A percentile compares a stretch with the other conserved stretches of the same genome.
Conservation (phyloP, 2,329 filamentous ascomycete species). For the Neonectria punicea region DNA sequence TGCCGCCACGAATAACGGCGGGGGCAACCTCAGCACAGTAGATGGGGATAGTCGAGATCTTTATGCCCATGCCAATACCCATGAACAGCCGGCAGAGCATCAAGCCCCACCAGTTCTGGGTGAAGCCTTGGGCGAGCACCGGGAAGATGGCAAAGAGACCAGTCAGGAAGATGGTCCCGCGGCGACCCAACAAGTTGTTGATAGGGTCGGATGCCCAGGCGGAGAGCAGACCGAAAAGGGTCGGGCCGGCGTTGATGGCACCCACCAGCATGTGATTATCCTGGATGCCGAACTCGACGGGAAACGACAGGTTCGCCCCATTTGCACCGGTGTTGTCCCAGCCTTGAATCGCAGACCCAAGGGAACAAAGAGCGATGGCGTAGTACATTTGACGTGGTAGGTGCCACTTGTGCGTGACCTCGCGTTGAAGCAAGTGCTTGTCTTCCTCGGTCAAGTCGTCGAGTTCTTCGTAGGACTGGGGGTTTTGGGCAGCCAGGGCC, state of each 20-base stretch:
- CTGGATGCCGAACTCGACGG: slow-evolving; percentile 48
- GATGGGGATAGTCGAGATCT: slow-evolving; percentile 59
- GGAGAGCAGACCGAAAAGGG: slow-evolving; percentile 34
- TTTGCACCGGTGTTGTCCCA: slow-evolving; percentile 59
- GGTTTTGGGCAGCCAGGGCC: slow-evolving; percentile 44
- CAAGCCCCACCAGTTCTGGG: slow-evolving; percentile 63
- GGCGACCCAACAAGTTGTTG: slow-evolving; percentile 42
- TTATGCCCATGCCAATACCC: slow-evolving; percentile 69
- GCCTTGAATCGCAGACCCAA: slow-evolving; percentile 49
- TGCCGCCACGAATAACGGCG: slow-evolving; percentile 58
- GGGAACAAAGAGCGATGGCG: slow-evolving; percentile 43
- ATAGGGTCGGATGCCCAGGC: slow-evolving; percentile 52
- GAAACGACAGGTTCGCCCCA: slow-evolving; percentile 53
- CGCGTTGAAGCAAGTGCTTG: slow-evolving; percentile 35
- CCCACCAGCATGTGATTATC: slow-evolving; percentile 64
- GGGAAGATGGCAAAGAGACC: slow-evolving; percentile 66
- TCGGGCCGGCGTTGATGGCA: slow-evolving; percentile 60
- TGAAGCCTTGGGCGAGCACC: slow-evolving; percentile 63
- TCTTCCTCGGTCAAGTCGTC: slow-evolving; percentile 41
- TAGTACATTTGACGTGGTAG: slow-evolving; percentile 42
- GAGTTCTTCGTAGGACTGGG: slow-evolving; percentile 31
- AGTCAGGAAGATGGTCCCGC: slow-evolving; percentile 61
- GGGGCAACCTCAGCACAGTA: slow-evolving; percentile 63
- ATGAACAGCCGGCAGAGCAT: slow-evolving; percentile 55
- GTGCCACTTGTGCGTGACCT: slow-evolving; percentile 45